Evolutionary conservation across 2,329 filamentous ascomycete species (phyloP), one percentile per base, ranked within the genome.

Genomic region (Mycosphaerella sp.): DNA sequence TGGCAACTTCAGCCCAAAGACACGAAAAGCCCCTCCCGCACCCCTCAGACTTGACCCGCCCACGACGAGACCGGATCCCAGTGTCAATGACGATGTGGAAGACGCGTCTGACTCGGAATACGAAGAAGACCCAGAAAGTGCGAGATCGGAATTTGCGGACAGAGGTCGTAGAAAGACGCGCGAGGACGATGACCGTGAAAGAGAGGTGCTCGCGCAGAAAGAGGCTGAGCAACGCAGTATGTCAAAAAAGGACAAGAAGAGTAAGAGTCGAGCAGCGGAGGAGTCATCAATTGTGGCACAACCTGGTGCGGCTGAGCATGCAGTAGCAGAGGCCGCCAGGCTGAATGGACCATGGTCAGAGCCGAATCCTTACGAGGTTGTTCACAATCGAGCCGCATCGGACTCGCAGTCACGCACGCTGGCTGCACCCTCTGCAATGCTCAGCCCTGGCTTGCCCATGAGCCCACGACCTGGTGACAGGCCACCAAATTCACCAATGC

Each of bases 121-220:
- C 62, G 89, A 93, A 55, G 86, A 91, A 59, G 79, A 87, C 36
- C 72, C 89, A 10, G 85, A 65, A 21, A 66, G 64, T 45, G 66
- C 66, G 46, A 63, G 67, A 11, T 63, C 58, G 11, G 65, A 67
- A 38, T 62, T 64, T 34, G 55, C 64, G 34, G 57, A 59, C 49
- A 80, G 91, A 58, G 92, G 90, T 7, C 81, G 90, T 55, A 80
- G 89, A 62, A 89, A 86, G 70, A 95, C 90, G 2, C 81, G 91
- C 49, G 89, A 92, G 68, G 89, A 95, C 58, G 91, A 96, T 64
- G 89, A 96, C 62, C 79, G 79, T 51, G 81, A 89, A 51, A 82
- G 91, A 45, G 88, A 92, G 66, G 76, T 82, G 11, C 70, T 84
- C n/a, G 82, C 80, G 1, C 68, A 80, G 45, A 79, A 83, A 65